Evolutionary conservation across 1,284 basidiomycete species (phyloP).

Genomic region (Rhodotorula mucilaginosa): DNA sequence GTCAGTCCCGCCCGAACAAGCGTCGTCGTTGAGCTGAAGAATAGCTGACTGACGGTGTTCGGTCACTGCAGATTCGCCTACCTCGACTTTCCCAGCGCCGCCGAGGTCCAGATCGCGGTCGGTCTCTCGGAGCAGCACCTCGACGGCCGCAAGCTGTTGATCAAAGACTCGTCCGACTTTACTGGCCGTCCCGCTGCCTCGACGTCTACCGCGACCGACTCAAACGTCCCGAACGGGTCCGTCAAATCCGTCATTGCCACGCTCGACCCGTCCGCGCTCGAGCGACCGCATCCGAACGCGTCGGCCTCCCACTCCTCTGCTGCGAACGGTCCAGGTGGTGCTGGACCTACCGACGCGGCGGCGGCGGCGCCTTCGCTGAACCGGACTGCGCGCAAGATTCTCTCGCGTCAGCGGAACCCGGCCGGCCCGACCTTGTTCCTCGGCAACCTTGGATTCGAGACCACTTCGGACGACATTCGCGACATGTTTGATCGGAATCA

Average conservation of each 20-base stretch:
- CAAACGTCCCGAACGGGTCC: constrained; percentile 5
- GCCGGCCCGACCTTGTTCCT: constrained; percentile 80
- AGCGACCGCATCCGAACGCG: constrained; percentile 38
- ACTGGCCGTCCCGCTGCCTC: constrained; percentile 48
- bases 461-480: constrained; percentile 60
- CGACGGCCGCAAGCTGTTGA: constrained; percentile 81
- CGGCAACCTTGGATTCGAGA: constrained; percentile 70
- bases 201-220: constrained; percentile 3
- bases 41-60: background rate
- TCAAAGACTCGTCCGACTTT: constrained; percentile 67
- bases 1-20: constrained; percentile 44
- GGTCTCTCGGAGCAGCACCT: constrained; percentile 75
- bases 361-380: constrained; percentile 44
- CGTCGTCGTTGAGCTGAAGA: background rate
- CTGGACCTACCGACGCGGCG: constrained; percentile 17
- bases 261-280: constrained; percentile 25
- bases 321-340: constrained; percentile 32
- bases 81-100: constrained; percentile 80
- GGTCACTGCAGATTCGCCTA: constrained; percentile 75
- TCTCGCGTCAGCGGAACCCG: constrained; percentile 75
- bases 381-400: constrained; percentile 78
- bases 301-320: constrained; percentile 50
- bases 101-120: constrained; percentile 72
- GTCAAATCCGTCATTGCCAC: constrained; percentile 17
- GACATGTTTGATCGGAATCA: constrained; percentile 69